These are phyloP conservation scores for Teratosphaeria zuluensis DNA, from an alignment of 2,329 filamentous ascomycete species.

Conservation along the genomic window DNA sequence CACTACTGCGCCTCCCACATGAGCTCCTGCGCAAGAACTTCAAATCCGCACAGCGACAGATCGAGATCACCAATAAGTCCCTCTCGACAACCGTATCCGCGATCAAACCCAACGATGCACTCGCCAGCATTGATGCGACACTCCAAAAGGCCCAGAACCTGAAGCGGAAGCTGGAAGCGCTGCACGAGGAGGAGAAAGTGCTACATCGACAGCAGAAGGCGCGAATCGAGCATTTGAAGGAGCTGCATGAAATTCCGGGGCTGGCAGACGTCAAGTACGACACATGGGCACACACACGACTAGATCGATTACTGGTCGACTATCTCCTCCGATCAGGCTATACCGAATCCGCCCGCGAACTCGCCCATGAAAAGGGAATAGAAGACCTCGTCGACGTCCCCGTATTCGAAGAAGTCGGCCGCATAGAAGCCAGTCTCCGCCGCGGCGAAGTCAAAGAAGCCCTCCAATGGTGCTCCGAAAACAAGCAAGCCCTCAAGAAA, in stretches of 20 bases:
- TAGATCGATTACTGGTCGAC: constrained; percentile 84
- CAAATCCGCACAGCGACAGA: constrained; percentile 67
- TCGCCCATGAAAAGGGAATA: constrained; percentile 68
- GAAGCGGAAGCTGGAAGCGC: constrained; percentile 72
- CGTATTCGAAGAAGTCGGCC: constrained; percentile 74
- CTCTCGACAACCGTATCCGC: constrained; percentile 50
- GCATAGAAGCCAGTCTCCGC: constrained; percentile 63
- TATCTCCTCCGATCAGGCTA: constrained; percentile 82
- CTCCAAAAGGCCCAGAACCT: constrained; percentile 73
- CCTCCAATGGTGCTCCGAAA: constrained; percentile 82
- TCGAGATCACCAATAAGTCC: constrained; percentile 60
- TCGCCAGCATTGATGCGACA: constrained; percentile 75
- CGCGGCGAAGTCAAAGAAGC: constrained; percentile 64
- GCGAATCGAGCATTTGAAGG: constrained; percentile 69
- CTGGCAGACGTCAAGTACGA: constrained; percentile 92
- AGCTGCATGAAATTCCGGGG: constrained; percentile 63
- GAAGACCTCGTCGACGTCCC: constrained; percentile 77
- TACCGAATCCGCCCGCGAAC: constrained; percentile 60
- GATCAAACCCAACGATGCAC: constrained; percentile 52
- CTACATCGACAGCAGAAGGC: constrained; percentile 68
- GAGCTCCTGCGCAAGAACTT: constrained; percentile 93
- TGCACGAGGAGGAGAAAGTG: constrained; percentile 69
- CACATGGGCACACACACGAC: constrained; percentile 68
- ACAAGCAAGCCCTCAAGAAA: constrained; percentile 85
- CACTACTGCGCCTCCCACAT: constrained; percentile 82